phyloP scores from a whole-genome alignment of 345 rosid genomes.

The Brassica cretica region DNA sequence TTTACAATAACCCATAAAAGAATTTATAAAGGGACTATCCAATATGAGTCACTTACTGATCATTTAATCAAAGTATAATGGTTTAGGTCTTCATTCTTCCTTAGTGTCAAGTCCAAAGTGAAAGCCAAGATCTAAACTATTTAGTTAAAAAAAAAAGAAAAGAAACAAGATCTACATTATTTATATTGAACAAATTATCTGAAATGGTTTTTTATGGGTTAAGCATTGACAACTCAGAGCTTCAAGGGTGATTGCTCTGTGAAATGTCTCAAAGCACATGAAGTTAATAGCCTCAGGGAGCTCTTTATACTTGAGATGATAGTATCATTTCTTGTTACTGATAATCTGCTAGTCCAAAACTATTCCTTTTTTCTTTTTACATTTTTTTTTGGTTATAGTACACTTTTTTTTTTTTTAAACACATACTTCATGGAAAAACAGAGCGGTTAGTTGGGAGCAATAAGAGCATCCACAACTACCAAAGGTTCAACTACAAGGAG shows the following conservation, averaged over 20 bases:
- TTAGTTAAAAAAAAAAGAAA: too few species aligned
- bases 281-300: background rate
- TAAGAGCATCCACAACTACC: too few species aligned
- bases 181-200: background rate
- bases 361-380: background rate
- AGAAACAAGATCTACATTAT: too few species aligned
- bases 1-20: background rate
- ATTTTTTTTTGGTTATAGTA: slow-evolving; percentile 27
- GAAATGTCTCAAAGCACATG: background rate
- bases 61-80: background rate
- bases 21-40: background rate
- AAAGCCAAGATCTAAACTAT: background rate
- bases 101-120: background rate
- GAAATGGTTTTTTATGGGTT: background rate
- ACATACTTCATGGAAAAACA: too few species aligned
- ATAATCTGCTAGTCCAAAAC: slow-evolving; percentile 17
- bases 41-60: background rate
- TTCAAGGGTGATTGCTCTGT: background rate
- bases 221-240: background rate
- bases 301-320: slow-evolving; percentile 10
- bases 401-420: background rate
- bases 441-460: too few species aligned
- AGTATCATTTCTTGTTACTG: slow-evolving; percentile 1
- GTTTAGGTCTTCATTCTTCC: background rate
- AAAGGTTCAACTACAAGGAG: too few species aligned